Base-by-base conservation (phyloP, 371 early-diverging fungal genomes). In the Rhizopus stolonifer region DNA sequence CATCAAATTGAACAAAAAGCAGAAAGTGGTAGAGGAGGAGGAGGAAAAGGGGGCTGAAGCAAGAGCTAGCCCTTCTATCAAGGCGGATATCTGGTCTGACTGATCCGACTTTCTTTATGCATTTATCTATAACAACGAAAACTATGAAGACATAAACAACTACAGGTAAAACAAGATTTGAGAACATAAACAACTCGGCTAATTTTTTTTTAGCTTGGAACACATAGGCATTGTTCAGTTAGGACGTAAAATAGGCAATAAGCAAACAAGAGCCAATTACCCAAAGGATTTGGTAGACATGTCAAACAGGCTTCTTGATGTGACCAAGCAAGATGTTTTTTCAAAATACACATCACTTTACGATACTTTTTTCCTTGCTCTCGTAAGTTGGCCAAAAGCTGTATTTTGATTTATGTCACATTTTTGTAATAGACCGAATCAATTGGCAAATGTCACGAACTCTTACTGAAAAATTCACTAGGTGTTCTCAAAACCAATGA, bases 91-190 rank as follows among this genome's bases (percentile, higher is more conserved):
- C 25, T 49, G 50, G 50, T 6, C 26, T 8, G 22, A 39, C 39
- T 49, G 50, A 26, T 15, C 50, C 25, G 39, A 24, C 24, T 49
- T 49, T 13, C 38, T 49, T 3, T 17, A 29, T 24, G 26, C 15
- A 38, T 25, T 49, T 14, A 10, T 38, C 38, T 17, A 23, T 18
- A 24, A 49, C n/a, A 29, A 49, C 3, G 50, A 14, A 23, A 36
- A 49, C 25, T 15, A 47, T 47, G 13, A 9, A 18, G 4, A 25
- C 21, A 52, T 45, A 6, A 45, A 52, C 3, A 3, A 44, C 21
- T 45, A 52, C 32, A 34, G 53, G 53, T 50, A 26, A 40, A 18
- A 39, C 39, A 23, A 52, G 33, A 52, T 45, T 44, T 52, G 32
- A 44, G 15, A 34, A 23, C 32, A 22, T 43, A 32, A 52, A 52